Base-by-base conservation (phyloP, 1,284 basidiomycete species). In the Cutaneotrichosporon mucoides region DNA sequence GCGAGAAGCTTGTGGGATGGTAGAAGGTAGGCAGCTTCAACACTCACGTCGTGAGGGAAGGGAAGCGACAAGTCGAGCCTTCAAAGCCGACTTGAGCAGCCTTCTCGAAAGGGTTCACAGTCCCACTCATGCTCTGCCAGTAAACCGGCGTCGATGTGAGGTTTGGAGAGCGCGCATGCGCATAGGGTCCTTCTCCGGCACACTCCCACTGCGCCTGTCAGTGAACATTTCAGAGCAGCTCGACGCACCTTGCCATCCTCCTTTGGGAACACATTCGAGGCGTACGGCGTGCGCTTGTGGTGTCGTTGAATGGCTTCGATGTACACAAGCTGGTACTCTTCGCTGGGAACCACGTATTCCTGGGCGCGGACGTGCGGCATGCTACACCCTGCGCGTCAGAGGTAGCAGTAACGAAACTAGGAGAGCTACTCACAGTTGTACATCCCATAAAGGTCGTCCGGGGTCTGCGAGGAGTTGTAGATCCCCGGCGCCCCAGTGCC, bases 241-340 rank as follows among this genome's bases (percentile, higher is more conserved):
- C 3, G 24, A 24, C 64, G 47, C 56, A 66, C 67, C 5, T 53
- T 35, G 12, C 69, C 62, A 61, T 70, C 69, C 57, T 75, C 73
- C 54, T 68, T 65, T 63, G 66, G 68, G 55, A 75, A 72, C 5
- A 65, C 70, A 61, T 75, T 75, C 15, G 70, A 70, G 15, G 71
- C 65, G 56, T 75, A 75, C 4, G 73, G 73, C 12, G 73, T 75
- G 4, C 73, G 63, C 70, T 75, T 75, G 65, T 73, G 71, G 56
- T 75, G 73, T 13, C 73, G 60, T 55, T 75, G 71, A 43, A 75
- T 72, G 13, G 73, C 69, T 55, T 75, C 72, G 51, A 74, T 60
- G 55, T 75, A 75, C 40, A 66, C 46, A 11, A 73, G 66, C 44
- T 63, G 34, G 51, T 69, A 72, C 10, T 67, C 67, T 4, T 36